Base-by-base conservation (phyloP, 176 grass and related monocot genomes). In the Raddia distichophylla region DNA sequence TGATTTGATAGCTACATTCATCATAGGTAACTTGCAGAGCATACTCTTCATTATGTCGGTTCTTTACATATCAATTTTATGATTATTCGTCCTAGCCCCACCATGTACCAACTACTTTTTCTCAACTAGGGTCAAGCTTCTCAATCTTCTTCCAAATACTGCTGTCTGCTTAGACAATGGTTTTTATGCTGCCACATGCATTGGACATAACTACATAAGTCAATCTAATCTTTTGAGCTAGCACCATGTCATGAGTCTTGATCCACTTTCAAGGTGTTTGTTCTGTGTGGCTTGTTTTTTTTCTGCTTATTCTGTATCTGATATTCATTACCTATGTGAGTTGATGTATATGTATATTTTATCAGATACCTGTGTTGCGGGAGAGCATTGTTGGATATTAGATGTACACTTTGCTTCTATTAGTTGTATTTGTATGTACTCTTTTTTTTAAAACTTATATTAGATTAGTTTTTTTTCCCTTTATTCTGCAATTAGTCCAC, bases 121-220 rank as follows among this genome's bases (percentile, higher is more conserved):
- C 11, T 57, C 5, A 55, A 52, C 35, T 69, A 22, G 22, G 53
- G 27, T 59, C 79, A 67, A 65, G 58, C 48, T 42, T 80, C 22
- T 71, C 5, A 5, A 80, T 76, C 18, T 71, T 18, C 76, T 61
- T 75, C 63, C 62, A 62, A 50, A 62, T 14, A 62, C 67, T 49
- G 61, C 19, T 59, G 40, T 84, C 46, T 85, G 82, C 76, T 69
- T 85, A 45, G 55, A 47, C 42, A 43, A 60, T 40, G 55, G 13
- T 56, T 47, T 72, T 76, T 51, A 80, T 13, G 12, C 35, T 67
- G 69, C 33, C 52, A 61, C 51, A 67, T 84, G 32, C 37, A 73
- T 86, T 80, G 47, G 10, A 7, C 43, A 80, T 54, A 55, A 76
- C 17, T 52, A 7, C 43, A 80, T 54, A 55, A 76, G 22, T 52